phyloP scores from a whole-genome alignment of 2,329 filamentous ascomycete genomes.

The Fusarium oligoseptatum region DNA sequence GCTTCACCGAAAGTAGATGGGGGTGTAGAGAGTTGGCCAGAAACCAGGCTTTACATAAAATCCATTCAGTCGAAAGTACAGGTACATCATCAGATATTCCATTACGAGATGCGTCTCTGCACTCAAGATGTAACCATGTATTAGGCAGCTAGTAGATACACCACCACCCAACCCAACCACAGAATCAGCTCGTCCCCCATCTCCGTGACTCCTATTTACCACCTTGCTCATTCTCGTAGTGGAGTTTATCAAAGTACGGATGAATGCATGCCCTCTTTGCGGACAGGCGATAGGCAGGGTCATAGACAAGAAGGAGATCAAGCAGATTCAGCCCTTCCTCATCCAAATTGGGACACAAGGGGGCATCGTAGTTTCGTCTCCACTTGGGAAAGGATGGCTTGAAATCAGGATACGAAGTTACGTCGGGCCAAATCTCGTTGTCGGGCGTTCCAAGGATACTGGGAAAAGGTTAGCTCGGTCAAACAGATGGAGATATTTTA shows the following conservation, averaged over 20 bases:
- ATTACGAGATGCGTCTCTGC: no score
- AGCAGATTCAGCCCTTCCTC: conserved; percentile 78
- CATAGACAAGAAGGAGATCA: conserved; percentile 83
- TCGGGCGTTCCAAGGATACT: conserved; percentile 86
- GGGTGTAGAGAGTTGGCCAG: no score
- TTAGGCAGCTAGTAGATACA: no score
- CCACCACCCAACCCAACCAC: no score
- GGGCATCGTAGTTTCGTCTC: conserved; percentile 75
- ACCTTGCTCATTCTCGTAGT: neutral
- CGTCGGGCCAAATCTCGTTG: conserved; percentile 87
- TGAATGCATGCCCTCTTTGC: conserved; percentile 90
- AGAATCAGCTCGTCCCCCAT: no score
- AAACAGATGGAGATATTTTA: no score
- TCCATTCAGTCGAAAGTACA: no score
- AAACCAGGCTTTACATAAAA: no score
- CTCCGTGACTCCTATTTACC: neutral
- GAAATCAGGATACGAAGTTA: conserved; percentile 93
- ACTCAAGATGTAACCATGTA: no score
- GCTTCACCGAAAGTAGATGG: no score
- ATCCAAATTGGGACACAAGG: conserved; percentile 80
- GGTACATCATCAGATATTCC: no score
- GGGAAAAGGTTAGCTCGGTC: neutral
- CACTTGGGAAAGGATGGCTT: conserved; percentile 94
- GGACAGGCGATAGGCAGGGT: conserved; percentile 87
- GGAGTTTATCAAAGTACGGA: conserved; percentile 76